Evolutionary conservation across 192 early-diverging fungal species (phyloP).

Genomic region (Linnemannia exigua): DNA sequence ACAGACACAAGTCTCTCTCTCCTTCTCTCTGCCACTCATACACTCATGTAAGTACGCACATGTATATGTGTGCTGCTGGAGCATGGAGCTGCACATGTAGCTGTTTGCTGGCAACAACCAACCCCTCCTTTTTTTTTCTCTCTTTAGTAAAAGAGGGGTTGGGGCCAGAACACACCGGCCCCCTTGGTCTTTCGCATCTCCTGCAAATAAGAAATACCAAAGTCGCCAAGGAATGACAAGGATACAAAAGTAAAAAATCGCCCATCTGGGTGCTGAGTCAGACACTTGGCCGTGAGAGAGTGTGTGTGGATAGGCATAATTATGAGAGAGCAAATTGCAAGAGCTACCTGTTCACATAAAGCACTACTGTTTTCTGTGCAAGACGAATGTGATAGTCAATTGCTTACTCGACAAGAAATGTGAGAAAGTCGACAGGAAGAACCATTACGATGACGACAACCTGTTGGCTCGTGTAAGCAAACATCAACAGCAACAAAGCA

Average conservation of each 20-base stretch:
- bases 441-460: not conserved
- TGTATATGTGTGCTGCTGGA: not conserved
- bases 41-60: too few species aligned
- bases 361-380: too few species aligned
- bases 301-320: too few species aligned
- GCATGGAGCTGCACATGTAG: not conserved
- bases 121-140: not conserved
- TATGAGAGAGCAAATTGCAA: too few species aligned
- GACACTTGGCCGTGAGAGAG: too few species aligned
- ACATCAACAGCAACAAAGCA: too few species aligned
- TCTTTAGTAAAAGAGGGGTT: not conserved
- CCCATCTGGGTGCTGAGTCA: too few species aligned
- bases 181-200: constrained; percentile 4
- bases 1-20: too few species aligned
- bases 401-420: not conserved
- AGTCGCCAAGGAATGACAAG: not conserved
- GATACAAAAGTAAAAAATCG: not conserved
- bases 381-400: too few species aligned
- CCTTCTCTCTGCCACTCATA: too few species aligned
- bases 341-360: too few species aligned
- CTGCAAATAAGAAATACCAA: not conserved
- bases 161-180: not conserved
- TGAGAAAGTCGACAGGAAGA: not conserved
- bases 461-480: constrained; percentile 7
- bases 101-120: not conserved